Percentiles rank a stretch among this genome's conserved stretches.
phyloP scores from a whole-genome alignment of 2,329 filamentous ascomycete species.

The Monosporascus ibericus region DNA sequence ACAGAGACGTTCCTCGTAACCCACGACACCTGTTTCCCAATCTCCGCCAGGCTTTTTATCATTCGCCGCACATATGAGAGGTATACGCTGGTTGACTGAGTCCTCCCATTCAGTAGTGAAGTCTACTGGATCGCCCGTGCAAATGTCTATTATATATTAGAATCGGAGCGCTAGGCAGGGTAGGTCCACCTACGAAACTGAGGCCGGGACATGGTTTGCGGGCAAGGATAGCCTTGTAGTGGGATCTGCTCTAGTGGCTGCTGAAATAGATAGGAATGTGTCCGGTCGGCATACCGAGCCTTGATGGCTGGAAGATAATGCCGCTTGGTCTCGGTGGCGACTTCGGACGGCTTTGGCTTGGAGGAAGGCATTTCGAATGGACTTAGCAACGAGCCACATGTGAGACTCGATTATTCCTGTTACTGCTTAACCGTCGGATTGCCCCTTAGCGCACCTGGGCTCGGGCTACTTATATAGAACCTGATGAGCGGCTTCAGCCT shows the following conservation, averaged over 20 bases:
- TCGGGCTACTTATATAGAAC: neutral
- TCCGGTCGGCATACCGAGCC: constrained; percentile 45
- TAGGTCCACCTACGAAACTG: constrained; percentile 33
- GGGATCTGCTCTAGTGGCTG: constrained; percentile 42
- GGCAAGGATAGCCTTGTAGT: constrained; percentile 28
- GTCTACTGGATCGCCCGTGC: constrained; percentile 53
- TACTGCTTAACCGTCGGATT: neutral
- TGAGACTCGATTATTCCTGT: neutral
- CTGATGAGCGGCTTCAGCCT: neutral
- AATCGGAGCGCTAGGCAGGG: constrained; percentile 9
- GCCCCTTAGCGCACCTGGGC: neutral
- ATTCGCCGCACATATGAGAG: constrained; percentile 69
- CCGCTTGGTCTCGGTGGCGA: constrained; percentile 67
- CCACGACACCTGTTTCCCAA: constrained; percentile 61
- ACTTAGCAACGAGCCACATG: neutral
- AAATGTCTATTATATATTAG: constrained; percentile 34
- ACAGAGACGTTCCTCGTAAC: constrained; percentile 68
- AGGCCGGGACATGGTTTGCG: constrained; percentile 32
- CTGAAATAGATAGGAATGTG: constrained; percentile 53
- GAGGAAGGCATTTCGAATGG: constrained; percentile 44
- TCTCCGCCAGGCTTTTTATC: constrained; percentile 73
- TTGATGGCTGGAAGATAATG: constrained; percentile 62
- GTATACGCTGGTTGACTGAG: constrained; percentile 39
- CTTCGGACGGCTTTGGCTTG: constrained; percentile 60
- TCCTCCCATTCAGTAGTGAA: constrained; percentile 54